Evolutionary conservation across 1,139 yeast species (phyloP).

Genomic region (Kurtzmaniella quercitrusa): DNA sequence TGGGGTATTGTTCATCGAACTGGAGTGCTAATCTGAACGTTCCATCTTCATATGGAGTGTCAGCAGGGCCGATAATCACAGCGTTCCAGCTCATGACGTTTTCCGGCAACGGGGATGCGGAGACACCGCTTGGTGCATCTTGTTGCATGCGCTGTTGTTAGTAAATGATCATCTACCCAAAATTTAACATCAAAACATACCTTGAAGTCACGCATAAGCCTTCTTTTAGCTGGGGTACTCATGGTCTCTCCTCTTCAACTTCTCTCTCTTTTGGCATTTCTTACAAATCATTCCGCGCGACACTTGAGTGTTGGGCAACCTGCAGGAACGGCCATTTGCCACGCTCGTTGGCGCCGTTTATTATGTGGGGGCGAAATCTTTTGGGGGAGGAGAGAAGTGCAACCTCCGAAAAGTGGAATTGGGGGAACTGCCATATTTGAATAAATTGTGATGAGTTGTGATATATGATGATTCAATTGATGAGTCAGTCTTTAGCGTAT

Average conservation of each 20-base stretch:
- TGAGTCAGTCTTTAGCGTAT: too few species aligned
- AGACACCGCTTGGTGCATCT: constrained; percentile 97
- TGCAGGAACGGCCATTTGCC: neutral
- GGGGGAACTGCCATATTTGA: too few species aligned
- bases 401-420: too few species aligned
- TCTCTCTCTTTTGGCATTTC: neutral
- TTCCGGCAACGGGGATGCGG: constrained; percentile 95
- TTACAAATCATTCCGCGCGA: neutral
- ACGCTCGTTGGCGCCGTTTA: too few species aligned
- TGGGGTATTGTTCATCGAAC: constrained; percentile 96
- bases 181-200: constrained; percentile 32
- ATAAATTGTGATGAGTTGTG: too few species aligned
- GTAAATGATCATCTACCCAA: constrained; percentile 7
- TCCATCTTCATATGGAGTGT: constrained; percentile 97
- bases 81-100: constrained; percentile 98
- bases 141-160: constrained; percentile 78
- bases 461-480: neutral
- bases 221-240: constrained; percentile 98
- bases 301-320: neutral
- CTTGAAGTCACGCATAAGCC: constrained; percentile 97
- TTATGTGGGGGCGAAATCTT: too few species aligned
- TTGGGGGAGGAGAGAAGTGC: neutral
- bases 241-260: constrained; percentile 27
- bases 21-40: constrained; percentile 83
- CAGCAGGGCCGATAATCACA: constrained; percentile 95